Base-by-base conservation (phyloP, 75 land plant genomes). In the Adiantum capillusveneris region DNA sequence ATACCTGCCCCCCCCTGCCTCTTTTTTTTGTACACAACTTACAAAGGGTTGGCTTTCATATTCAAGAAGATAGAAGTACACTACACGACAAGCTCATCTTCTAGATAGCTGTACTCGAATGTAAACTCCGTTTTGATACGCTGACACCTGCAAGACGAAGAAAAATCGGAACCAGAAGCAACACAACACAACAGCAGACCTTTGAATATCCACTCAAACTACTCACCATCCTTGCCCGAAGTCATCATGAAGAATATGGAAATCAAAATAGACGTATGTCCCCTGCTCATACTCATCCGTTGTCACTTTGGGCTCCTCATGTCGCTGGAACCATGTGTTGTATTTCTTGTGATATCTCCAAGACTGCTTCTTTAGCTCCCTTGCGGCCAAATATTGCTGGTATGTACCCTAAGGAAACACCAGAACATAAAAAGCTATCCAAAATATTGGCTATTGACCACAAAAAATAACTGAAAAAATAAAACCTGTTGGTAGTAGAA, bases 271-370 rank as follows among this genome's bases (percentile, higher is more conserved):
- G 17, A 95, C 88, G 63, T 95, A 95, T 34, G 96, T 79, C 19
- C 99, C 99, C 64, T 75, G 81, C 60, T 95, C 99, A 70, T 56
- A 95, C 31, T 95, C 96, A 72, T 95, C 99, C 16, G 79, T 95
- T 11, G 99, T 83, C 41, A 90, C 74, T 75, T 90, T 84, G 6
- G 99, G 99, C 70, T 95, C 92, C 67, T 90, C 99, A 51, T 95
- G 99, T 37, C 99, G 81, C 55, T 95, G 99, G 65, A 95, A 95
- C 99, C 99, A 95, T 63, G 96, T 95, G 56, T 86, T 84, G 48
- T 82, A 95, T 45, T 86, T 95, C 61, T 79, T 86, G 59, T 95
- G 99, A 72, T 79, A 95, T 70, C 99, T 86, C 99, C 99, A 95
- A 2, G 99, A 86, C 45, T 84, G 85, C 57, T 78, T 90, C 65